Evolutionary conservation across 495 filamentous ascomycete genomes (phyloP).

Genomic region (Choiromyces venosus): DNA sequence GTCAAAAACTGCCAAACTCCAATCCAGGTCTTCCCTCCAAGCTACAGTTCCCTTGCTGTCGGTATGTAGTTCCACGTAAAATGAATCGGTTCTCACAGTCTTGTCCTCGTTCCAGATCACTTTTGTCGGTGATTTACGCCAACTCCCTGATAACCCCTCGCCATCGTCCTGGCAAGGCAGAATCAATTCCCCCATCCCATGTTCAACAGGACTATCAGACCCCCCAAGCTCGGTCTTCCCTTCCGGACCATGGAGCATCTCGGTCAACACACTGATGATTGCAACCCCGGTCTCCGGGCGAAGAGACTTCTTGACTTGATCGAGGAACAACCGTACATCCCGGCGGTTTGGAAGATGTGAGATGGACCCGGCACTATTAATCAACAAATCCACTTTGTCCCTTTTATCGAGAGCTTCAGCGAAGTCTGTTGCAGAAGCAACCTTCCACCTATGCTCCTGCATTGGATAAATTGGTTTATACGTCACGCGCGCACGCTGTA

Average conservation of each 20-base stretch:
- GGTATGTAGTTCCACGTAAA: constrained; percentile 14
- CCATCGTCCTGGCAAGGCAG: constrained; percentile 1
- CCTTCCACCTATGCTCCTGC: constrained; percentile 1
- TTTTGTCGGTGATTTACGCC: constrained; percentile 12
- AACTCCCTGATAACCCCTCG: neutral
- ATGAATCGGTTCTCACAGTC: constrained; percentile 16
- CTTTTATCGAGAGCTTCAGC: neutral
- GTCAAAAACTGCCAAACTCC: constrained; percentile 17
- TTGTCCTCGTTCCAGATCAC: constrained; percentile 8
- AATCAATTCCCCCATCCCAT: neutral
- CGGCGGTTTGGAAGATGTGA: constrained; percentile 2
- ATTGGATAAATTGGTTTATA: neutral
- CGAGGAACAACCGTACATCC: constrained; percentile 5
- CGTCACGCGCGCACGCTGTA: constrained; percentile 6
- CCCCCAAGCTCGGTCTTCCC: neutral
- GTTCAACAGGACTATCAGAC: neutral
- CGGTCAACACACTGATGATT: constrained; percentile 14
- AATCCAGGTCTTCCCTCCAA: constrained; percentile 21
- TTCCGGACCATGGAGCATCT: neutral
- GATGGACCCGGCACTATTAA: constrained; percentile 15
- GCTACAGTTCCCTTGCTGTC: neutral
- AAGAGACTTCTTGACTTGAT: constrained; percentile 1
- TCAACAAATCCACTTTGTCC: constrained; percentile 6
- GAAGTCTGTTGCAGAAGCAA: constrained; percentile 14
- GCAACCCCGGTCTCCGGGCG: constrained; percentile 1